Base-by-base conservation (phyloP, 768 basidiomycete species). In the Austroboletus eburneus region DNA sequence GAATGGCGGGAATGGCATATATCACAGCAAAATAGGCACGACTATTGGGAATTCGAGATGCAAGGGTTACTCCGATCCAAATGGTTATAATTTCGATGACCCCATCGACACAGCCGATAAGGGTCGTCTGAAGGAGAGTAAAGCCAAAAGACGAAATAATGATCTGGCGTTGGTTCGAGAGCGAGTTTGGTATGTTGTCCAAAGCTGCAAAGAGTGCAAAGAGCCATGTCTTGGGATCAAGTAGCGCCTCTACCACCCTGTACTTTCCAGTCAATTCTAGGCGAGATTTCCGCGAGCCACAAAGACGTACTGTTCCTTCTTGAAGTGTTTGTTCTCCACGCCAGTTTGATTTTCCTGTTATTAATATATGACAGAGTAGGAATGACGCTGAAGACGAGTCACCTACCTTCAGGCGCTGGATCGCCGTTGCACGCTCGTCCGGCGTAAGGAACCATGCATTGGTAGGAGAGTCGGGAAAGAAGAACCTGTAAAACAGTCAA, bases 321-420 rank as follows among this genome's bases (percentile, higher is more conserved):
- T 90, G 68, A 86, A 90, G 43, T 74, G 74, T 57, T 90, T 91
- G 59, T 87, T 89, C 66, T 89, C 87, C 10, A 88, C 77, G 23
- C 87, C 88, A 0, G 84, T 85, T 77, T 90, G 85, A 51, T 88
- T 87, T 64, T 71, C 76, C 79, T 82, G n/a, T n/a, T n/a, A n/a
- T n/a, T n/a, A n/a, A n/a, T n/a, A n/a, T n/a, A n/a, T n/a, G n/a
- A n/a, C n/a, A n/a, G n/a, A n/a, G n/a, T n/a, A n/a, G n/a, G n/a
- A n/a, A n/a, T n/a, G n/a, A n/a, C n/a, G n/a, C n/a, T n/a, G n/a
- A n/a, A n/a, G n/a, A n/a, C n/a, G n/a, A n/a, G n/a, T n/a, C n/a
- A n/a, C n/a, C n/a, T n/a, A n/a, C n/a, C n/a, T n/a, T n/a, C n/a
- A n/a, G n/a, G n/a, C n/a, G n/a, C n/a, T n/a, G n/a, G n/a, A n/a